A percentile compares a stretch with the other conserved stretches of the same genome.
Evolutionary conservation across 768 basidiomycete species (phyloP).

Genomic region (Tylopilus sp.): DNA sequence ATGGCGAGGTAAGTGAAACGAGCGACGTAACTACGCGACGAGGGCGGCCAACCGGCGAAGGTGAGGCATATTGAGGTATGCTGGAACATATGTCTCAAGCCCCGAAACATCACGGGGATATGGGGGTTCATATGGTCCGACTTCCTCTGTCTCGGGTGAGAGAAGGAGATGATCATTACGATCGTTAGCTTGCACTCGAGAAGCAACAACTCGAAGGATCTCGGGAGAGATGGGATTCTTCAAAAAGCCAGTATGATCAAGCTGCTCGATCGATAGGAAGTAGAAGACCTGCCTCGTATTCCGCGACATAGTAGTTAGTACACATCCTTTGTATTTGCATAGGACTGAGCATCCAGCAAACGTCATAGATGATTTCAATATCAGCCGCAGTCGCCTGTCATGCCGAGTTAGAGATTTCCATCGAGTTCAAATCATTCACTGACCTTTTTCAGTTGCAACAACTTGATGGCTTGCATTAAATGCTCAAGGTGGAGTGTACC

Average conservation of each 20-base stretch:
- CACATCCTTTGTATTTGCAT: constrained; percentile 99
- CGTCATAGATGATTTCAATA: constrained; percentile 98
- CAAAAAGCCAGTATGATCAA: constrained; percentile 3
- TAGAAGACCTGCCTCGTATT: constrained; percentile 77
- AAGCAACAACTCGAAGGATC: constrained; percentile 94
- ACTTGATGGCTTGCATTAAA: constrained; percentile 98
- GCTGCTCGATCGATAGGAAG: not conserved
- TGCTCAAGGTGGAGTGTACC: constrained; percentile 97
- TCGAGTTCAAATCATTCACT: constrained; percentile 8
- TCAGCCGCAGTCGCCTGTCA: constrained; percentile 84
- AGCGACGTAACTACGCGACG: constrained; percentile 53
- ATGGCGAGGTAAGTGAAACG: not conserved
- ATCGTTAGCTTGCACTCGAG: constrained; percentile 93
- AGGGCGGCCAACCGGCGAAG: constrained; percentile 83
- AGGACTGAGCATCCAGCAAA: constrained; percentile 99
- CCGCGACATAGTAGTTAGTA: constrained; percentile 97
- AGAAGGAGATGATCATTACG: constrained; percentile 95
- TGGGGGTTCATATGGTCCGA: constrained; percentile 91
- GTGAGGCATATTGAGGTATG: constrained; percentile 87
- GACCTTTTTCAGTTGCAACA: constrained; percentile 96
- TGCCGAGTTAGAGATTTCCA: constrained; percentile 6
- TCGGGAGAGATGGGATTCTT: constrained; percentile 97
- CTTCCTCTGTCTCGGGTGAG: constrained; percentile 95
- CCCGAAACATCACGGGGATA: constrained; percentile 93
- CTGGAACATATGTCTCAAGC: constrained; percentile 93